Conservation (phyloP, 2,329 filamentous ascomycete genomes). For the Alternaria sp. region DNA sequence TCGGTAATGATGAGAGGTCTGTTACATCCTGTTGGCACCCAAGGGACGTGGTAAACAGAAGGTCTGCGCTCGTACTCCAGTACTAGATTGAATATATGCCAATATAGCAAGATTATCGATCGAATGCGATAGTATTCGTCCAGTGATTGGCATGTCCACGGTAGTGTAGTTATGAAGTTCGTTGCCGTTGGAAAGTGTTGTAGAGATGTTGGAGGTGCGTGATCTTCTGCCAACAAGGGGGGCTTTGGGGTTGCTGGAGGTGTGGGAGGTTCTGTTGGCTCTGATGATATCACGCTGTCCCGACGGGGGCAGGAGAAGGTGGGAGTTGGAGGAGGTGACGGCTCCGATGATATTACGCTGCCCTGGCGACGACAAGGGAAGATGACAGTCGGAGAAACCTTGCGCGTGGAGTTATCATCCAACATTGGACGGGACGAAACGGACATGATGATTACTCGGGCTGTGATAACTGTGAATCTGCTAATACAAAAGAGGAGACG, state of each 20-base stretch:
- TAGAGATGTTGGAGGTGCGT: not conserved
- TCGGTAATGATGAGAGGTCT: not conserved
- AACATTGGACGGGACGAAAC: not conserved
- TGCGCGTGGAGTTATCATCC: not conserved
- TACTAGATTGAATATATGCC: slow-evolving; percentile 7
- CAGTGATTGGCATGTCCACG: no score
- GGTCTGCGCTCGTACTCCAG: not conserved
- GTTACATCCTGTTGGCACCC: no score
- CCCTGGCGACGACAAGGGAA: not conserved
- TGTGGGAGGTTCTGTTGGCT: not conserved
- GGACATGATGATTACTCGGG: not conserved
- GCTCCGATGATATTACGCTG: not conserved
- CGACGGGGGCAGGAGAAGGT: not conserved
- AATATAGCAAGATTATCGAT: slow-evolving; percentile 2
- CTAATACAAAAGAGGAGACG: not conserved
- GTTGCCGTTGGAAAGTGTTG: not conserved
- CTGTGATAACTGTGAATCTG: not conserved
- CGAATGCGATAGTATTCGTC: not conserved
- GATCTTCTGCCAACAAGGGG: not conserved
- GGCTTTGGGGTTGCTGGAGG: not conserved
- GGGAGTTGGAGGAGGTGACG: not conserved
- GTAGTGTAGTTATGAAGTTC: not conserved
- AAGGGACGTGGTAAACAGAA: not conserved
- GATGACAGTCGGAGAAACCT: not conserved
- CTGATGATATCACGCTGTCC: not conserved